Base-by-base conservation (phyloP, 148 eudicot genomes). In the Heliosperma pusillum region DNA sequence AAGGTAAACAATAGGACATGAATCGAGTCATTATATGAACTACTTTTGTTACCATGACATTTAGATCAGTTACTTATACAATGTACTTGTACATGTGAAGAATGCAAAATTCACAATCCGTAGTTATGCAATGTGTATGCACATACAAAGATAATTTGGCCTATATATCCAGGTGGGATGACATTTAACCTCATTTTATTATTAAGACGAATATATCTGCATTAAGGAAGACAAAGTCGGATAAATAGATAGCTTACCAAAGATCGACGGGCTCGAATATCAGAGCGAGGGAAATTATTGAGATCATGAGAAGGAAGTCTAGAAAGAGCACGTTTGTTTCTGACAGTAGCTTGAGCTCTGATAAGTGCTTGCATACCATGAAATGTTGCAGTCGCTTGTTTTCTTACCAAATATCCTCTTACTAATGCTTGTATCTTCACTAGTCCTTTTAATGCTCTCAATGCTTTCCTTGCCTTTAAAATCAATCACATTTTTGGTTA, bases 401-500 rank as follows among this genome's bases (percentile, higher is more conserved):
- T 93, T 4, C 97, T 82, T 36, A 93, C 96, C 73, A 92, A 79
- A 78, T 80, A 87, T 7, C 97, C 97, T 78, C 96, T 86, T 24
- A 92, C 89, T 47, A 88, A 75, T 72, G 97, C 96, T 80, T 92
- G 97, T 55, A 92, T 72, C 71, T 90, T 92, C 76, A 92, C 97
- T 58, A 92, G 82, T 15, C 87, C 96, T 79, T 81, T 88, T 58
- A 92, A 69, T 64, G 96, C 97, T 80, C 88, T 89, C 66, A 86
- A 74, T 52, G 96, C 97, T 73, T 87, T 92, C 77, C 97, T 86
- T 57, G 92, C 92, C 96, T 88, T 40, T 47, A 10, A 22, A n/a
- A 20, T 11, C 33, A n/a, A 33, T 36, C 22, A 36, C 66, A 61
- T 24, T 61, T 61, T 61, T 61, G 66, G 66, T 8, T 67, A 3